Conservation (phyloP, 495 filamentous ascomycete genomes). For the Penicillium ucsense region DNA sequence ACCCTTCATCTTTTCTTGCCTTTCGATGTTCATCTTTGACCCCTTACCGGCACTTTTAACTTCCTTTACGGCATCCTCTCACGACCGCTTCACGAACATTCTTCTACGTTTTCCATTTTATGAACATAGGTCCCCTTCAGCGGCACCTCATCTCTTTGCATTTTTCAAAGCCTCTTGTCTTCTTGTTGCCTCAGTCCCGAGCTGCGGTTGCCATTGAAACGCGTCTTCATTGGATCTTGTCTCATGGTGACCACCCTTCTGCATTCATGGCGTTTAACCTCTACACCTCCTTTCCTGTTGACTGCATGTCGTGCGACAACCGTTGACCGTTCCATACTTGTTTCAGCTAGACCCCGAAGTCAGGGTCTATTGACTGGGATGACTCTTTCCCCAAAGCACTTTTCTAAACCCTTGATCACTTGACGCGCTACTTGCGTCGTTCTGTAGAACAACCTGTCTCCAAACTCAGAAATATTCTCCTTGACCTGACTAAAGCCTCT, state of each 20-base stretch:
- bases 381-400: too few species aligned
- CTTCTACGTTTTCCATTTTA: constrained; percentile 10
- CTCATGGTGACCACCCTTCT: background rate
- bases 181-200: background rate
- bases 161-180: too few species aligned
- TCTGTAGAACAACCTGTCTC: too few species aligned
- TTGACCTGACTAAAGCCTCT: too few species aligned
- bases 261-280: constrained; percentile 6
- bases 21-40: constrained; percentile 15
- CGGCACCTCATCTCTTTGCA: too few species aligned
- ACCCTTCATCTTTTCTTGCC: constrained; percentile 1
- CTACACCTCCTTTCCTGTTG: background rate
- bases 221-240: background rate
- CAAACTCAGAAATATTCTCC: too few species aligned
- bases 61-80: constrained; percentile 2
- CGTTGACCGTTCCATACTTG: background rate
- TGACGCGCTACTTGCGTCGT: too few species aligned
- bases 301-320: constrained; percentile 3
- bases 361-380: too few species aligned
- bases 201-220: background rate
- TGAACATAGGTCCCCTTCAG: too few species aligned
- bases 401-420: too few species aligned
- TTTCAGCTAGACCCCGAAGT: too few species aligned
- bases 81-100: constrained; percentile 24
- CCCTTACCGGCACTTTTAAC: background rate